phyloP scores from a whole-genome alignment of 2,329 filamentous ascomycete species.

The Aspergillus niger region DNA sequence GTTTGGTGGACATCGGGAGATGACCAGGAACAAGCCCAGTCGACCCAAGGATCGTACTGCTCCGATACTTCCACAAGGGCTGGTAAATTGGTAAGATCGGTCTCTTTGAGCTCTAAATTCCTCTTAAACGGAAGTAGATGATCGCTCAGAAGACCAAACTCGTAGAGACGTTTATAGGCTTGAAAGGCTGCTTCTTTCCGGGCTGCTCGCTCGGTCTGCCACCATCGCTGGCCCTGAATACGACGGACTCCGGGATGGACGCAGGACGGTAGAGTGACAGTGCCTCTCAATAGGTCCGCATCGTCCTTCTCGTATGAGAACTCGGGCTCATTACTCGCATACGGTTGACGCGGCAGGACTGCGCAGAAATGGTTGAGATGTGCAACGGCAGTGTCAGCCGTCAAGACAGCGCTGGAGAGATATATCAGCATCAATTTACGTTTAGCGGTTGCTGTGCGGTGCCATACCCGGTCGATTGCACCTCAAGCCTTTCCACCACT shows the following conservation, averaged over 20 bases:
- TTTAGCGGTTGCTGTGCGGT: not conserved
- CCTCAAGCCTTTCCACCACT: constrained; percentile 40
- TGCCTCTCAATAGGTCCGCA: constrained; percentile 47
- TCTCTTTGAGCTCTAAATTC: constrained; percentile 31
- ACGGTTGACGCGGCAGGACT: constrained; percentile 57
- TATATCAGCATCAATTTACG: not conserved
- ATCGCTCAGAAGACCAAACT: constrained; percentile 72
- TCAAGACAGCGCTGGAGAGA: constrained; percentile 63
- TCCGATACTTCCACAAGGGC: constrained; percentile 26
- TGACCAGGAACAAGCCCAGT: constrained; percentile 32
- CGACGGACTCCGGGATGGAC: constrained; percentile 64
- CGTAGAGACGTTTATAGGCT: constrained; percentile 71
- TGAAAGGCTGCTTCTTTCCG: constrained; percentile 81
- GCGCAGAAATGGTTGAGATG: constrained; percentile 83
- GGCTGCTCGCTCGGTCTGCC: constrained; percentile 71
- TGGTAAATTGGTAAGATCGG: constrained; percentile 19
- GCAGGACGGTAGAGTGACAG: constrained; percentile 69
- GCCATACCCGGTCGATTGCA: constrained; percentile 38
- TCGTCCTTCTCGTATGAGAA: constrained; percentile 50
- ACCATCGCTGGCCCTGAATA: constrained; percentile 56
- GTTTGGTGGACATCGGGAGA: constrained; percentile 25
- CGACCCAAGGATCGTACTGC: constrained; percentile 35
- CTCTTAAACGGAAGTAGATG: constrained; percentile 66
- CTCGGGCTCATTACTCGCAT: constrained; percentile 66
- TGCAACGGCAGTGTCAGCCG: constrained; percentile 70